Evolutionary conservation across 2,329 filamentous ascomycete genomes (phyloP).

Genomic region (Venturia oleaginea): DNA sequence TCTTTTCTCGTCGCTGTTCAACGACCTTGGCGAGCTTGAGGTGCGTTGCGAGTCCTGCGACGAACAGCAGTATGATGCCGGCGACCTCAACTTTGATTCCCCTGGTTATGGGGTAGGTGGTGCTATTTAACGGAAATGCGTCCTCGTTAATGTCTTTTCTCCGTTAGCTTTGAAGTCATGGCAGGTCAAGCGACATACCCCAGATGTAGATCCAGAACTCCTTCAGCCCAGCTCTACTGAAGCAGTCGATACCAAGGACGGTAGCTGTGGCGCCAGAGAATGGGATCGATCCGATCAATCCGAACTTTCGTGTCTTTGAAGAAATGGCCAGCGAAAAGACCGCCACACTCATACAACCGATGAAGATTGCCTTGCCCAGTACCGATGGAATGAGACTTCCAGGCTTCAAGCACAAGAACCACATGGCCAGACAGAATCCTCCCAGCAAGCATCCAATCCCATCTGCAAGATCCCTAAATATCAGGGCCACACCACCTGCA

Average conservation of each 20-base stretch:
- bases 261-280: slow-evolving; percentile 73
- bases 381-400: slow-evolving; percentile 63
- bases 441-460: slow-evolving; percentile 81
- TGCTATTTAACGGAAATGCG: slow-evolving; percentile 67
- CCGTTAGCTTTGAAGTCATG: slow-evolving; percentile 11
- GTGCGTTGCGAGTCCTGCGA: slow-evolving; percentile 74
- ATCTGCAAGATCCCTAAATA: slow-evolving; percentile 77
- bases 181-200: slow-evolving; percentile 39
- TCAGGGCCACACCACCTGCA: slow-evolving; percentile 62
- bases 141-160: slow-evolving; percentile 58
- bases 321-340: slow-evolving; percentile 63
- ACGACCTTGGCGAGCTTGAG: slow-evolving; percentile 79
- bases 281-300: slow-evolving; percentile 64
- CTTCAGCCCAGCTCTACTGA: slow-evolving; percentile 79
- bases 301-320: slow-evolving; percentile 67
- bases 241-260: slow-evolving; percentile 83
- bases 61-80: slow-evolving; percentile 61
- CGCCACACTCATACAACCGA: slow-evolving; percentile 59
- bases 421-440: slow-evolving; percentile 82
- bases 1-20: slow-evolving; percentile 41
- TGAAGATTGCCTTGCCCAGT: slow-evolving; percentile 62
- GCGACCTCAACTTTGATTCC: slow-evolving; percentile 82
- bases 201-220: slow-evolving; percentile 96
- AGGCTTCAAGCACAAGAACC: slow-evolving; percentile 68
- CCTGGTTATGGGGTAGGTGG: slow-evolving; percentile 75